Base-by-base conservation (phyloP, 768 basidiomycete genomes). In the Tricholomella constricta region DNA sequence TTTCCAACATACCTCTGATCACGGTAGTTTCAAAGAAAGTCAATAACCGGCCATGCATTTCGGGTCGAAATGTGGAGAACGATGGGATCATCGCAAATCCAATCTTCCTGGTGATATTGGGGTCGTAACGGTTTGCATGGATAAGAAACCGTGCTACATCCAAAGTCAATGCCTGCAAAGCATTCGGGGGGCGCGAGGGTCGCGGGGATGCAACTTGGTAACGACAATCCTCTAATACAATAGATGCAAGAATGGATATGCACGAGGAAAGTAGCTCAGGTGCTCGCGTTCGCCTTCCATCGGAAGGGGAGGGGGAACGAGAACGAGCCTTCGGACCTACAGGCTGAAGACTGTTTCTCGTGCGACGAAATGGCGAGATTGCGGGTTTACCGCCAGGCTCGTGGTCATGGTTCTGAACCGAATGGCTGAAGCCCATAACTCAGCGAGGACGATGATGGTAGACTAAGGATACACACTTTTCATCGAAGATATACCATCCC, bases 51-150 rank as follows among this genome's bases (percentile, higher is more conserved):
- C 76, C 69, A 53, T 83, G 75, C 84, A 91, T 88, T 55, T 78
- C 80, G 15, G 68, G 63, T 4, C 68, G 75, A 69, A 92, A 92
- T 22, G 86, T 84, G 27, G 77, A 73, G 57, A 94, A 86, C 0
- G 88, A 86, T 6, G 87, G 88, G n/a, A 92, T 78, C 48, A 91
- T 69, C 14, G 85, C 84, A 48, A 85, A 80, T 1, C 81, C 84
- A 47, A 92, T 79, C 38, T 80, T 78, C 5, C 84, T 80, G 40
- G 83, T 68, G 19, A 83, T 70, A 35, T 74, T 69, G 3, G 82
- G 75, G 45, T 81, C 78, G 51, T 77, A 72, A 6, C 74, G 72
- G 57, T 87, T 81, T 25, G 72, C 69, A 52, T 83, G 75, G 20
- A 84, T 68, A 22, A 94, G 77, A 57, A 84, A 80, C 53, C 82